Conservation (phyloP, 164 flowering plant genomes). For the Kingdonia uniflora region DNA sequence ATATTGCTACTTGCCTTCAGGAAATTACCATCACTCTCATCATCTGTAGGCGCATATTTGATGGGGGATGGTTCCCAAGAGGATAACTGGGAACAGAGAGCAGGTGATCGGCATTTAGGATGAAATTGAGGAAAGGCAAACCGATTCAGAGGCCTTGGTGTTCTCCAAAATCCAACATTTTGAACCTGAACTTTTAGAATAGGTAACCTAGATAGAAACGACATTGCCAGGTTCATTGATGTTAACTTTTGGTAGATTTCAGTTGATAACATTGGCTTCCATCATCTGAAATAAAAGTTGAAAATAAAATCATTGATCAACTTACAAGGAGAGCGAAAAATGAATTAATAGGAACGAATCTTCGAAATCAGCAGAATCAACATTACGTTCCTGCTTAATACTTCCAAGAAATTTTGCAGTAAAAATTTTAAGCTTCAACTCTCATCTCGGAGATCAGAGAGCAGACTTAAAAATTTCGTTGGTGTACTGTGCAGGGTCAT, state of each 20-base stretch:
- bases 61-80: slow-evolving; percentile 69
- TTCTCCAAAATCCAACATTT: slow-evolving; percentile 13
- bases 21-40: slow-evolving; percentile 21
- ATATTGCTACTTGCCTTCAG: slow-evolving; percentile 28
- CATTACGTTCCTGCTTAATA: too few relatives aligned
- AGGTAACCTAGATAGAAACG: slow-evolving; percentile 17
- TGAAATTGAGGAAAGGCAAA: slow-evolving; percentile 9
- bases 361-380: too few relatives aligned
- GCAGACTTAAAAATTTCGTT: too few relatives aligned
- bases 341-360: too few relatives aligned
- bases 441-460: too few relatives aligned
- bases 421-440: too few relatives aligned
- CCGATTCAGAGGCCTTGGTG: slow-evolving; percentile 9
- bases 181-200: slow-evolving; percentile 6
- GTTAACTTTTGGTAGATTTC: too few relatives aligned
- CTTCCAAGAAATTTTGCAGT: too few relatives aligned
- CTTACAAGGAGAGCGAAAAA: too few relatives aligned
- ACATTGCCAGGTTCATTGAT: slow-evolving; percentile 26
- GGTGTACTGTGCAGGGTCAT: too few relatives aligned
- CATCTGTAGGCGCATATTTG: slow-evolving; percentile 31
- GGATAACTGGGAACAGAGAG: slow-evolving; percentile 39
- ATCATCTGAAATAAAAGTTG: slow-evolving; percentile 4
- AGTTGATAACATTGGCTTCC: slow-evolving; percentile 3
- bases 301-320: too few relatives aligned
- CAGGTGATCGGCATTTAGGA: slow-evolving; percentile 10